Conservation (phyloP, 2,329 filamentous ascomycete genomes). For the Colletotrichum tropicicola region DNA sequence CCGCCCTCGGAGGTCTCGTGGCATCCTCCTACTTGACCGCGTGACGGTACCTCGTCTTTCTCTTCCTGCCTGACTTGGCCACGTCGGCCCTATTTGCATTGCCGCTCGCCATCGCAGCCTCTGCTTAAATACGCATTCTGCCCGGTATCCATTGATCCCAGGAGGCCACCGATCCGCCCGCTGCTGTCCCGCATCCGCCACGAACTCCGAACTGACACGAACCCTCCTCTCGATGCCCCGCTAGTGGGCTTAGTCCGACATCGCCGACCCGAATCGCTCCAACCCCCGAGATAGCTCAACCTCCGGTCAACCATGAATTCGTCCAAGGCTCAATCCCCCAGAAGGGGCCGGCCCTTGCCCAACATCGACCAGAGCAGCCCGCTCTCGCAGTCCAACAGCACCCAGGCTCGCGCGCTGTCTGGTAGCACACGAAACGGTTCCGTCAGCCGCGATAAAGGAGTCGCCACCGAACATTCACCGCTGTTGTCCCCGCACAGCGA, state of each 20-base stretch:
- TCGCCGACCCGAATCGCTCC: not conserved
- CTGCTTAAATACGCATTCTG: conserved; percentile 1
- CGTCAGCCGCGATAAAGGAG: not conserved
- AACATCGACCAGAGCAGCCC: conserved; percentile 20
- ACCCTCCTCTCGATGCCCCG: conserved; percentile 9
- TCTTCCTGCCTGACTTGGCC: conserved; percentile 12
- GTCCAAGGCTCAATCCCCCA: conserved; percentile 15
- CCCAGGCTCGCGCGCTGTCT: conserved; percentile 4
- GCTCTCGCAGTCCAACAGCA: conserved; percentile 1
- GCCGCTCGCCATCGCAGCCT: not conserved
- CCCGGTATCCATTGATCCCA: not conserved
- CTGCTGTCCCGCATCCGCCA: not conserved
- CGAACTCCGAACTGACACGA: conserved; percentile 12
- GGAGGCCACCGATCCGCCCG: not conserved
- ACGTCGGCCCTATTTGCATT: not conserved
- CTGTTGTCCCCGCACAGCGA: conserved; percentile 23
- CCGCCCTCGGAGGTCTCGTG: conserved; percentile 29
- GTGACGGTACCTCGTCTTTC: conserved; percentile 28
- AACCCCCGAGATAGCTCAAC: not conserved
- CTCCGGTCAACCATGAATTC: conserved; percentile 14
- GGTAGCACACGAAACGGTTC: conserved; percentile 17
- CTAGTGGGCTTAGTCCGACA: conserved; percentile 22
- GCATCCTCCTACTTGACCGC: conserved; percentile 33
- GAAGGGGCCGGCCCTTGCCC: conserved; percentile 25
- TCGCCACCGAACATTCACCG: conserved; percentile 23